A percentile compares a stretch with the other conserved stretches of the same genome.
These are phyloP conservation scores for Candida buenavistaensis DNA, from an alignment of 1,139 yeast species.

Conservation along the genomic window DNA sequence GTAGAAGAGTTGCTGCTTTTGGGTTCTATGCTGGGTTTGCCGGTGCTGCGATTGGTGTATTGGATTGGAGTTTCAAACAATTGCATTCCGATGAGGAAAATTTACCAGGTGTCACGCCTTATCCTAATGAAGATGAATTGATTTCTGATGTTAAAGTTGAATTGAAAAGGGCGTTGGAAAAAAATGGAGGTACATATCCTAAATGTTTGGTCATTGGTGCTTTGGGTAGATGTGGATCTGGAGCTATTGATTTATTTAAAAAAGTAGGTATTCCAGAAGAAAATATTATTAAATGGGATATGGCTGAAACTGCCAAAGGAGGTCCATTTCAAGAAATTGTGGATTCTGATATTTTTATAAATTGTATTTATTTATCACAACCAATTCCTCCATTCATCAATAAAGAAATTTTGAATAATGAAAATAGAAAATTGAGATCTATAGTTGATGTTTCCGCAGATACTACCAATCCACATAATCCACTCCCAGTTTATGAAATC, in stretches of 20 bases:
- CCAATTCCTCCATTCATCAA: constrained; percentile 93
- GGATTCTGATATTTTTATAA: constrained; percentile 83
- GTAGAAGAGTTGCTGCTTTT: constrained; percentile 98
- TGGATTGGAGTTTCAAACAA: constrained; percentile 93
- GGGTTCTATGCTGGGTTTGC: constrained; percentile 99
- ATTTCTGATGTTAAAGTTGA: constrained; percentile 68
- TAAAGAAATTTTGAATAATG: constrained; percentile 60
- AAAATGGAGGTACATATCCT: constrained; percentile 68
- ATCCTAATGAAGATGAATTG: constrained; percentile 74
- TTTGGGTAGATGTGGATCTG: constrained; percentile 98
- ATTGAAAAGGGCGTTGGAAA: constrained; percentile 57
- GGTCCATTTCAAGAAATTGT: constrained; percentile 96
- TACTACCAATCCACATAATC: constrained; percentile 97
- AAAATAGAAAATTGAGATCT: constrained; percentile 75
- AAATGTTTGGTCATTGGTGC: constrained; percentile 92
- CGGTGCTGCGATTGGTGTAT: constrained; percentile 94
- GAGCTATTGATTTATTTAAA: constrained; percentile 82
- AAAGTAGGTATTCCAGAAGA: constrained; percentile 87
- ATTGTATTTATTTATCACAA: constrained; percentile 90
- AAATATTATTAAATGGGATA: constrained; percentile 90
- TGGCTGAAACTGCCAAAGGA: constrained; percentile 93
- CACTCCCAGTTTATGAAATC: constrained; percentile 86
- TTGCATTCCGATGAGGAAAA: constrained; percentile 61
- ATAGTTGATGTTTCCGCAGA: constrained; percentile 98
- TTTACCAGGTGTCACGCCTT: constrained; percentile 77